Base-by-base conservation (phyloP, 2,329 filamentous ascomycete species). In the Colletotrichum godetiae region DNA sequence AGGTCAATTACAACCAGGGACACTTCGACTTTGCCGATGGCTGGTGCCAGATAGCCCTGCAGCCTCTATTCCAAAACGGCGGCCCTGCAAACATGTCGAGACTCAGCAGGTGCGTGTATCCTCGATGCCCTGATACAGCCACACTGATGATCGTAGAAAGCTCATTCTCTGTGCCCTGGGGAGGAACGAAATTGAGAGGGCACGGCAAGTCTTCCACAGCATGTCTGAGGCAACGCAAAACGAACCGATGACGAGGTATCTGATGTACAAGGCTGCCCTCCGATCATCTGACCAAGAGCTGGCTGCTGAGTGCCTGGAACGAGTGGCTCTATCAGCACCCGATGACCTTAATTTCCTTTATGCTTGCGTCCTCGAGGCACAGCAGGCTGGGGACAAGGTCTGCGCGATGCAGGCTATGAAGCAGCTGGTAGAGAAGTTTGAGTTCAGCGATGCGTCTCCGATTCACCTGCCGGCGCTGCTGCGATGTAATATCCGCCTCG, bases 331-430 rank as follows among this genome's bases (percentile, higher is more conserved):
- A n/a, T 80, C 84, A 7, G 85, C 86, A 0, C 80, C 84, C 0
- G 86, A 88, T 27, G 88, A 92, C 42, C 84, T 86, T 24, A 90
- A 91, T 15, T 89, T 95, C 56, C 85, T 98, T 0, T 95, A 95
- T 75, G 93, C 94, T 1, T 98, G 95, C 77, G 90, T 94, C 27
- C 84, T 94, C 33, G 94, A 97, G 80, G 93, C 94, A 3, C 91
- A 95, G 62, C 86, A 90, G 74, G 84, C 85, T 0, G 90, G 91
- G 0, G 89, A 94, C 74, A 91, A 88, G 63, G 75, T 84, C 0
- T 90, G 92, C 75, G 89, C 92, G 0, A 70, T 84, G 29, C 75
- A 77, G 13, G 82, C 83, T 8, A 78, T 86, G 37, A 81, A 81
- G 37, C 79, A 81, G 10, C 75, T 84, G 3, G 76, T 78, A 2